Conservation (phyloP, 2,329 filamentous ascomycete species). For the Apiospora rasikravindrae region DNA sequence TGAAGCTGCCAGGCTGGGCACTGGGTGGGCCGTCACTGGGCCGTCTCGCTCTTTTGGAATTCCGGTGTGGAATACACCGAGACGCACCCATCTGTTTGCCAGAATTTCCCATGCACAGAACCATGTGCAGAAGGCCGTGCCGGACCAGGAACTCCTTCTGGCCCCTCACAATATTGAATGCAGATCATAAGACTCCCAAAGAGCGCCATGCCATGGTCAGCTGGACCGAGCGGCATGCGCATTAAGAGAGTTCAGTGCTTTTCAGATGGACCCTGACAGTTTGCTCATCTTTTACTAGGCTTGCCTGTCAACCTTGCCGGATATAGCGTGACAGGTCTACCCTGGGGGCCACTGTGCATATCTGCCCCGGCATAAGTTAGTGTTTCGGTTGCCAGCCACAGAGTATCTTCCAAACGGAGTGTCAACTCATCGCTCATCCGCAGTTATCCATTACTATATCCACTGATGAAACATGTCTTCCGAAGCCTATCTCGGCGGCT, state of each 20-base stretch:
- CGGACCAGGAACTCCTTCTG: slow-evolving; percentile 2
- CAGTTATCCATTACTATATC: neutral
- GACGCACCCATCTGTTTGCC: neutral
- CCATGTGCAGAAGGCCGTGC: neutral
- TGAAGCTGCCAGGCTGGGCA: slow-evolving; percentile 6
- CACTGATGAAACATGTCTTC: slow-evolving; percentile 5
- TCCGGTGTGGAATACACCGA: slow-evolving; percentile 1
- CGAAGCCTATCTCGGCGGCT: neutral
- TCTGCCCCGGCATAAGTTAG: neutral
- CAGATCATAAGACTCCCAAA: slow-evolving; percentile 8
- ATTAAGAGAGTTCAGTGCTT: slow-evolving; percentile 10
- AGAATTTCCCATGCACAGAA: neutral
- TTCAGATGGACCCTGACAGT: slow-evolving; percentile 14
- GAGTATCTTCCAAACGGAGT: neutral
- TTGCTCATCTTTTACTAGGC: neutral
- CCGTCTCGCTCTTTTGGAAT: neutral
- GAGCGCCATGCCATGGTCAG: slow-evolving; percentile 10
- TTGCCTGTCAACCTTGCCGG: neutral
- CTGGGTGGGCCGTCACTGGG: slow-evolving; percentile 14
- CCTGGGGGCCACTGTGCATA: neutral
- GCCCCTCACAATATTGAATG: slow-evolving; percentile 11
- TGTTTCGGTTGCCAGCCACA: slow-evolving; percentile 2
- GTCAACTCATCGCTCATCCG: neutral
- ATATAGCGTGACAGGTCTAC: slow-evolving; percentile 11
- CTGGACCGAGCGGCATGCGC: neutral